Base-by-base conservation (phyloP, 1,284 basidiomycete genomes). In the Somion occarium region DNA sequence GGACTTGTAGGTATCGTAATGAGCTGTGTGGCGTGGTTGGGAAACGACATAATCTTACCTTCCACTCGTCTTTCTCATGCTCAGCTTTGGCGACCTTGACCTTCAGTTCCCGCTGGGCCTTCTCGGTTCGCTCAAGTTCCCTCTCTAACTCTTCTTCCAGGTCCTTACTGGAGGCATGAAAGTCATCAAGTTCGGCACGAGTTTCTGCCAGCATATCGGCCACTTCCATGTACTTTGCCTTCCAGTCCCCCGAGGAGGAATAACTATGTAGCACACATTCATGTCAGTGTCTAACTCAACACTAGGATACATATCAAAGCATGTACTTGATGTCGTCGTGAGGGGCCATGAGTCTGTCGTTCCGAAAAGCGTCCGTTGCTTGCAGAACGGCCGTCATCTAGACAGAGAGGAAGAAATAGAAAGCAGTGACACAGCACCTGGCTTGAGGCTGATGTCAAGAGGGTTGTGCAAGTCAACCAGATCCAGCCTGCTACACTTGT, bases 101-200 rank as follows among this genome's bases (percentile, higher is more conserved):
- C 68, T 79, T 83, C 48, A 96, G 78, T 41, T 93, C 91, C 61
- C 83, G 79, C 68, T 96, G 89, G 12, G 85, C 79, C 67, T 86
- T 88, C 73, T 97, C 93, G 43, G 91, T 93, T 46, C 87, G 77
- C 61, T 88, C 86, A 46, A 97, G 75, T 66, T 97, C 94, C 57
- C 81, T 81, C 74, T 95, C 93, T 58, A 97, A 74, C 69, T 97
- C 93, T 56, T 93, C 87, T 73, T 97, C 94, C 27, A 97, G 80
- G 62, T 96, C 93, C 71, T 91, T 93, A 67, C 91, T 93, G 44
- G 90, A 91, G 54, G 83, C 74, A 60, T 95, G 91, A 65, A 96
- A 96, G 58, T 96, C 93, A 63, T 93, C 90, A 45, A 94, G 84
- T 69, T 95, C 93, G 13, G 83, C 78, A 56, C 88, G 81, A 37